Percentiles rank a stretch among this genome's conserved stretches.
These are phyloP conservation scores for Stemphylium vesicarium DNA, from an alignment of 2,329 filamentous ascomycete genomes.

Conservation along the genomic window DNA sequence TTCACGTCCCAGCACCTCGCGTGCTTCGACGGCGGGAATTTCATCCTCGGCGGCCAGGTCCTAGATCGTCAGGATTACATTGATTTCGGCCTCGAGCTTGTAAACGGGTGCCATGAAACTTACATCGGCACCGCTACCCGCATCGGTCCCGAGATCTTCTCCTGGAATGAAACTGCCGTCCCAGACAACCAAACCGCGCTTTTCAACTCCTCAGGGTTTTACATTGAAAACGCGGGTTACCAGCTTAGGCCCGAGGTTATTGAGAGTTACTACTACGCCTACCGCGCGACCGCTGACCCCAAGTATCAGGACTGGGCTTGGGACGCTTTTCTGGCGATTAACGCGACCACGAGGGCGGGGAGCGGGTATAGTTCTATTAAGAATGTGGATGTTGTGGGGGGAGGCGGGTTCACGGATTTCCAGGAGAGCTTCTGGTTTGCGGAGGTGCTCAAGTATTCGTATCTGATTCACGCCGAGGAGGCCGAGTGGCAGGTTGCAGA, in stretches of 20 bases:
- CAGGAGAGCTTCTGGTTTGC: constrained; percentile 91
- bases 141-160: constrained; percentile 74
- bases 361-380: constrained; percentile 71
- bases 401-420: constrained; percentile 69
- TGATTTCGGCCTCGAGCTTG: constrained; percentile 74
- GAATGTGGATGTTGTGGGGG: constrained; percentile 69
- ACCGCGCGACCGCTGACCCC: constrained; percentile 74
- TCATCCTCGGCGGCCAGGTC: constrained; percentile 79
- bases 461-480: constrained; percentile 70
- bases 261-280: constrained; percentile 87
- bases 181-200: constrained; percentile 59
- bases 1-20: constrained; percentile 62
- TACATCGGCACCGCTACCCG: constrained; percentile 72
- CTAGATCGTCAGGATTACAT: constrained; percentile 71
- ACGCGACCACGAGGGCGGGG: constrained; percentile 65
- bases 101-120: constrained; percentile 75
- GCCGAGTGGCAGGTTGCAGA: constrained; percentile 63
- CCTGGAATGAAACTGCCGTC: constrained; percentile 44
- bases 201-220: constrained; percentile 74
- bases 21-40: constrained; percentile 85
- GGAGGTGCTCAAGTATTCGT: constrained; percentile 85
- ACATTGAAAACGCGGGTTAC: constrained; percentile 67
- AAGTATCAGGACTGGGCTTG: constrained; percentile 87
- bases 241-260: constrained; percentile 80
- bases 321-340: constrained; percentile 75